These are phyloP conservation scores for Saposhnikovia divaricata DNA, from an alignment of 129 eudicot species.

Conservation along the genomic window DNA sequence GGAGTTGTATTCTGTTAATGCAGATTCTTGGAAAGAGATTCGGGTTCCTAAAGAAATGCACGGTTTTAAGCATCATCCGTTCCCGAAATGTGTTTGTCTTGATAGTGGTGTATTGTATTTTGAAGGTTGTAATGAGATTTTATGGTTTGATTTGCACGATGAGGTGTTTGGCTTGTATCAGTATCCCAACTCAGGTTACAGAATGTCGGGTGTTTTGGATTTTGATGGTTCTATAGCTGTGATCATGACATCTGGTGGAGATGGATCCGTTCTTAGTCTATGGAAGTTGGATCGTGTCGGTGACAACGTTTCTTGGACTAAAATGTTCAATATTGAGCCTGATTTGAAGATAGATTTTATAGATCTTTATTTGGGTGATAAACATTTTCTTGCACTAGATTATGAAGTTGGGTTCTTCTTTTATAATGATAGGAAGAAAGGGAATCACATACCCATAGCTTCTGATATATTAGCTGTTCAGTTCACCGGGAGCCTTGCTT, in stretches of 20 bases:
- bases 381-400: not conserved
- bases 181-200: not conserved
- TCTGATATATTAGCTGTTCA: too few relatives aligned
- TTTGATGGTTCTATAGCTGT: not conserved
- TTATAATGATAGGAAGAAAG: not conserved
- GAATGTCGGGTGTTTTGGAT: not conserved
- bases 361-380: not conserved
- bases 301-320: not conserved
- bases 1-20: not conserved
- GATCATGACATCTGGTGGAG: not conserved
- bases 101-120: not conserved
- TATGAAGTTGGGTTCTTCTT: not conserved
- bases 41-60: not conserved
- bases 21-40: not conserved
- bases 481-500: too few relatives aligned
- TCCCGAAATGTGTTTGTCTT: not conserved
- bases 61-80: not conserved
- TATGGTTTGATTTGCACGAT: not conserved
- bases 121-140: not conserved
- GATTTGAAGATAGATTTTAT: not conserved
- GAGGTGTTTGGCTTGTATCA: not conserved
- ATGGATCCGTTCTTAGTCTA: not conserved
- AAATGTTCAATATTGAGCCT: not conserved
- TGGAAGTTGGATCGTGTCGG: not conserved
- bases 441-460: too few relatives aligned